These are phyloP conservation scores for Lentinula guzmanii DNA, from an alignment of 768 basidiomycete genomes.

Conservation along the genomic window DNA sequence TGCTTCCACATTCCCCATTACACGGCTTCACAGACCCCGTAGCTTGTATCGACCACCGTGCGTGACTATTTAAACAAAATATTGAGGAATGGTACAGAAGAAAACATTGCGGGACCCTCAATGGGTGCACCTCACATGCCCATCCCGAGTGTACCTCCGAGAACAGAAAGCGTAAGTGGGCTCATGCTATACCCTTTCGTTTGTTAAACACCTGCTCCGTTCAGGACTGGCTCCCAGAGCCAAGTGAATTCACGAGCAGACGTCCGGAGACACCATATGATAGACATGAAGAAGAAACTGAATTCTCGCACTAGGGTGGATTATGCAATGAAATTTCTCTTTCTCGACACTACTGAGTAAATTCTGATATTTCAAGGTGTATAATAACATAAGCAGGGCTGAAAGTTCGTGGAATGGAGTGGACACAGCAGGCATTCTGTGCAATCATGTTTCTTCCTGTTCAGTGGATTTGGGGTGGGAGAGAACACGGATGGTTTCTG, in stretches of 20 bases:
- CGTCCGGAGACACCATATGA: conserved; percentile 5
- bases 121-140: conserved; percentile 24
- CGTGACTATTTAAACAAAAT: conserved; percentile 69
- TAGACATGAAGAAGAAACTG: background rate
- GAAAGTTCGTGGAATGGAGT: background rate
- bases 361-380: background rate
- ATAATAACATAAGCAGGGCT: background rate
- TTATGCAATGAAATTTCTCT: background rate
- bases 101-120: conserved; percentile 16
- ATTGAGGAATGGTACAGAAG: conserved; percentile 24
- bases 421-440: background rate
- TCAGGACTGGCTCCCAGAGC: conserved; percentile 27
- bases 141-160: conserved; percentile 13
- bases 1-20: background rate
- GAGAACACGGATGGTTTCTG: conserved; percentile 54
- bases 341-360: background rate
- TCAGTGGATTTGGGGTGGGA: conserved; percentile 18
- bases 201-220: conserved; percentile 16
- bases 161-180: conserved; percentile 2
- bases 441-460: background rate
- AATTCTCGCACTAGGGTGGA: background rate
- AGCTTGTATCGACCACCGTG: conserved; percentile 63
- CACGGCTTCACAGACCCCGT: background rate
- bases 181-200: conserved; percentile 8
- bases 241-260: conserved; percentile 12